phyloP scores from a whole-genome alignment of 2,329 filamentous ascomycete species.

The Coniella lustricola region DNA sequence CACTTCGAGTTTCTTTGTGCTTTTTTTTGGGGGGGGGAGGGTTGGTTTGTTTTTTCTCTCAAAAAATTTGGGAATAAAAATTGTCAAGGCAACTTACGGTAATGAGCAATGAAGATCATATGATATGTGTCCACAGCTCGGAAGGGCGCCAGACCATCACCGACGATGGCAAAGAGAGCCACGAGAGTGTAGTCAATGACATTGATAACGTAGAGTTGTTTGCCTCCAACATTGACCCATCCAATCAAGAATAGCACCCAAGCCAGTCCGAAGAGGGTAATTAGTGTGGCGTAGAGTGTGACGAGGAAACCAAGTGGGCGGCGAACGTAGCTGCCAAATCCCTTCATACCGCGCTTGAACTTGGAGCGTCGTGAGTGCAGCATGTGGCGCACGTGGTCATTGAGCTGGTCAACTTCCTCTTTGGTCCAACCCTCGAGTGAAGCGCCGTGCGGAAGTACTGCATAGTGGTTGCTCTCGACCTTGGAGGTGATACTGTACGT shows the following conservation, averaged over 20 bases:
- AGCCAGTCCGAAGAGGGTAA: constrained; percentile 76
- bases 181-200: constrained; percentile 66
- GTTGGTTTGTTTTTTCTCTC: too few species aligned
- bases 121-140: constrained; percentile 78
- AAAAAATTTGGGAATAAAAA: constrained; percentile 27
- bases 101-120: constrained; percentile 75
- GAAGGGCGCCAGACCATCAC: constrained; percentile 67
- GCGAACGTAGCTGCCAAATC: constrained; percentile 72
- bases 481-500: constrained; percentile 56
- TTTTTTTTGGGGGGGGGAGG: too few species aligned
- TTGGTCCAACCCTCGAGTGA: constrained; percentile 67
- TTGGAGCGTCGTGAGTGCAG: constrained; percentile 72
- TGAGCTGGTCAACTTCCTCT: constrained; percentile 67
- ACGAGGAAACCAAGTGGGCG: constrained; percentile 76
- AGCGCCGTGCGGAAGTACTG: constrained; percentile 69
- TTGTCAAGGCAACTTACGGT: constrained; percentile 40
- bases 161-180: constrained; percentile 63
- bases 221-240: constrained; percentile 75
- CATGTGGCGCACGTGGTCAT: constrained; percentile 84
- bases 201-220: constrained; percentile 62
- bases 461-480: constrained; percentile 65
- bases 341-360: constrained; percentile 72
- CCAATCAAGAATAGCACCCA: constrained; percentile 91
- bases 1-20: too few species aligned
- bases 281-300: constrained; percentile 73